Conservation (phyloP, 1,284 basidiomycete genomes). For the Fomitiporia mediterranea region DNA sequence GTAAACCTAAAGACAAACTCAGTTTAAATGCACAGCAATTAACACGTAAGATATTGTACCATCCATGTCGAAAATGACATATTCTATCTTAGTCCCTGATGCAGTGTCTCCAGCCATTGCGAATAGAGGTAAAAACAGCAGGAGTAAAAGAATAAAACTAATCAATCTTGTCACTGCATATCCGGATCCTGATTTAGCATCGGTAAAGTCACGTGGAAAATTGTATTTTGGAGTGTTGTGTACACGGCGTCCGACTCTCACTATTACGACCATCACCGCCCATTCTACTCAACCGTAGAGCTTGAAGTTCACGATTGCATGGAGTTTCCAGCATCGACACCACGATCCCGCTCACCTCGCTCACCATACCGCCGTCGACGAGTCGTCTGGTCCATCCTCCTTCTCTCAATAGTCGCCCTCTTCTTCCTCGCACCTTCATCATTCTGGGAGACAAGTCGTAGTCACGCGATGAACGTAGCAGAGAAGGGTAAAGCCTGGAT, state of each 20-base stretch:
- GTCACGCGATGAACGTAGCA: constrained; percentile 9
- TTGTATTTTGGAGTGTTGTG: not conserved
- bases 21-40: not conserved
- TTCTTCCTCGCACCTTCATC: constrained; percentile 19
- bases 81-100: constrained; percentile 46
- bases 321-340: constrained; percentile 2
- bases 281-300: not conserved
- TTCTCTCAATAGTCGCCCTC: constrained; percentile 5
- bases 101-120: constrained; percentile 28
- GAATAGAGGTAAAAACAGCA: no score
- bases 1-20: constrained; percentile 33
- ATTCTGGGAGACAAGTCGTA: constrained; percentile 17
- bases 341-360: constrained; percentile 1
- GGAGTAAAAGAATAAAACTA: no score
- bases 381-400: constrained; percentile 13
- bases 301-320: not conserved
- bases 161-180: no score
- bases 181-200: no score
- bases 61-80: constrained; percentile 80
- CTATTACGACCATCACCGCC: not conserved
- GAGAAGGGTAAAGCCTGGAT: constrained; percentile 10
- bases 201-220: no score
- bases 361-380: constrained; percentile 14
- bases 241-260: not conserved
- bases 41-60: constrained; percentile 38